phyloP scores from a whole-genome alignment of 1,139 yeast genomes.

The Magnusiomyces magnusii region DNA sequence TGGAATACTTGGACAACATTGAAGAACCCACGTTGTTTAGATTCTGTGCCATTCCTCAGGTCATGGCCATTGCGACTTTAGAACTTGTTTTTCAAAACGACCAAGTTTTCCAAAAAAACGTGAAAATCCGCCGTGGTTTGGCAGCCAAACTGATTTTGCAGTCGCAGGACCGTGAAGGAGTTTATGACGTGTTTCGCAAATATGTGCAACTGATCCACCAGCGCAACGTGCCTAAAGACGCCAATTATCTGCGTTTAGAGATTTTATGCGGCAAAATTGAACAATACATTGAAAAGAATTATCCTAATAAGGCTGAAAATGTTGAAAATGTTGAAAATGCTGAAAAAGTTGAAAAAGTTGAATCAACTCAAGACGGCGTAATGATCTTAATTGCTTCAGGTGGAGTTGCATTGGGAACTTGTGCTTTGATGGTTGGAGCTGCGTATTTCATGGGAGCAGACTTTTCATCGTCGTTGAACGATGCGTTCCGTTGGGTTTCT shows the following conservation, averaged over 20 bases:
- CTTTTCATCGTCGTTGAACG: conserved; percentile 10
- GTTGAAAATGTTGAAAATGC: conserved; percentile 7
- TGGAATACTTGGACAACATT: conserved; percentile 67
- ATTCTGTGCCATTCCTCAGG: conserved; percentile 97
- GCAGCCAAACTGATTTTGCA: conserved; percentile 70
- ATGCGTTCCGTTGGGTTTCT: neutral
- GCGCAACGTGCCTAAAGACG: conserved; percentile 71
- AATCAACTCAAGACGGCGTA: neutral
- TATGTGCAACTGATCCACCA: conserved; percentile 73
- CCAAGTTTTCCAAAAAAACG: conserved; percentile 56
- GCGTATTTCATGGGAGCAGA: conserved; percentile 28
- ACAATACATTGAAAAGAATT: conserved; percentile 60
- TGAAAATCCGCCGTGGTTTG: conserved; percentile 90
- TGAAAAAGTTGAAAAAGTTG: neutral
- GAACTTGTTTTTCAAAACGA: conserved; percentile 81
- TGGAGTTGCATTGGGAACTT: conserved; percentile 19
- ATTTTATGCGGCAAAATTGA: conserved; percentile 82
- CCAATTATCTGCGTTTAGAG: conserved; percentile 79
- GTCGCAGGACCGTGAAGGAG: conserved; percentile 69
- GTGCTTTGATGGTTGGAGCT: conserved; percentile 23
- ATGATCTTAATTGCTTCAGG: neutral
- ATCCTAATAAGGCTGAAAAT: conserved; percentile 17
- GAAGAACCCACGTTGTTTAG: conserved; percentile 78
- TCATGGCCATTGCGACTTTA: conserved; percentile 95
- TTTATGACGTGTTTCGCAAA: conserved; percentile 63